A percentile compares a stretch with the other conserved stretches of the same genome.
phyloP scores from a whole-genome alignment of 2,329 filamentous ascomycete species.

The Colletotrichum sp. region DNA sequence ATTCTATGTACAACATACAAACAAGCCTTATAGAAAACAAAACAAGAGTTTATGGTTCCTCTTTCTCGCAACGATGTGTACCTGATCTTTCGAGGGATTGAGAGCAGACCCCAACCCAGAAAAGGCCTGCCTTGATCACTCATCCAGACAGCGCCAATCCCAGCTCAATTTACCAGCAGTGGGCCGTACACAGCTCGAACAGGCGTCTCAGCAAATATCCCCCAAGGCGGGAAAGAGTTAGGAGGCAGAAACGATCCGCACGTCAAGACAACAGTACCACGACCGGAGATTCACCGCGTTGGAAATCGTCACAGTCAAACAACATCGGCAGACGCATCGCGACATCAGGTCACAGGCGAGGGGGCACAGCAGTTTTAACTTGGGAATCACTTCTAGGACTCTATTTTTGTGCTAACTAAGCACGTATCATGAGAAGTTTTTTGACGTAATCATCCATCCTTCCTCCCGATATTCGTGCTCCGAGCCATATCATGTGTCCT shows the following conservation, averaged over 20 bases:
- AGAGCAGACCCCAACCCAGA: background rate
- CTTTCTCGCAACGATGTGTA: background rate
- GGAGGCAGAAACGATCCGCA: background rate
- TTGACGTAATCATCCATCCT: conserved; percentile 39
- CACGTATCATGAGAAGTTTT: conserved; percentile 49
- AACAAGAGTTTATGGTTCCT: background rate
- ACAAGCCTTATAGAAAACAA: background rate
- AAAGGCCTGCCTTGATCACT: background rate
- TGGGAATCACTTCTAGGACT: conserved; percentile 39
- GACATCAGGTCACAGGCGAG: background rate
- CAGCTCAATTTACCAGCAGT: background rate
- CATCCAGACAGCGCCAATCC: background rate
- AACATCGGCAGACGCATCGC: background rate
- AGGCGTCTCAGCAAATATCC: background rate
- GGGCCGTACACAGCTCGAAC: background rate
- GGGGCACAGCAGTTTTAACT: background rate
- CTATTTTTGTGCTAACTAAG: conserved; percentile 51
- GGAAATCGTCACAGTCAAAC: background rate
- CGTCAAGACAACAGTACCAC: background rate
- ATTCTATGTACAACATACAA: background rate
- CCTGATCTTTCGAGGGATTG: background rate
- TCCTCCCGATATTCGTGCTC: conserved; percentile 49
- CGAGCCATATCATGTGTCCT: conserved; percentile 45
- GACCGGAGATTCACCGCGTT: background rate
- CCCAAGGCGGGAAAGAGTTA: background rate